phyloP scores from a whole-genome alignment of 2,329 filamentous ascomycete species.

The Nigrospora sphaerica region DNA sequence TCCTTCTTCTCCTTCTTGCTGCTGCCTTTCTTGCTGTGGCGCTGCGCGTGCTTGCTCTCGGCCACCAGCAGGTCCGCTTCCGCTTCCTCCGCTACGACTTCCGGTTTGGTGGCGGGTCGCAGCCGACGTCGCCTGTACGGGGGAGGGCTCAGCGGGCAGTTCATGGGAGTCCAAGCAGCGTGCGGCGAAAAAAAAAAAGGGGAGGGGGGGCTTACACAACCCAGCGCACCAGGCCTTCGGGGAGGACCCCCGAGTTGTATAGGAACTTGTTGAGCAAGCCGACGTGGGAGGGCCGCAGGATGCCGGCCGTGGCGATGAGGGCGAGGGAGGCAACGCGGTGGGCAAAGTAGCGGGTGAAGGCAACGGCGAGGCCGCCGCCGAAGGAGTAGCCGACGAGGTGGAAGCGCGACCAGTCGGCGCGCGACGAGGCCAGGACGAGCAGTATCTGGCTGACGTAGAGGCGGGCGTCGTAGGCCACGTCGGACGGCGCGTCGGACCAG shows the following conservation, averaged over 20 bases:
- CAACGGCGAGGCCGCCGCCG: constrained; percentile 65
- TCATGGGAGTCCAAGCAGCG: not conserved
- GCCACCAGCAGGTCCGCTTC: constrained; percentile 12
- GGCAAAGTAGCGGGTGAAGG: constrained; percentile 65
- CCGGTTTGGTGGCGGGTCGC: not conserved
- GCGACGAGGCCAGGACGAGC: constrained; percentile 57
- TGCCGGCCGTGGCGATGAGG: constrained; percentile 61
- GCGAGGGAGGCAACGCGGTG: constrained; percentile 55
- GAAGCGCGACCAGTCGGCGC: constrained; percentile 52
- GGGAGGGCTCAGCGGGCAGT: not conserved
- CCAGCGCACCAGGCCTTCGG: constrained; percentile 46
- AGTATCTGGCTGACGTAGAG: constrained; percentile 62
- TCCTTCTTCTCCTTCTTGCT: no score
- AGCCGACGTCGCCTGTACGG: not conserved
- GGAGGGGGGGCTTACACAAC: constrained; percentile 25
- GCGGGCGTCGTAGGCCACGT: constrained; percentile 52
- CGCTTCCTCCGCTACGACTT: not conserved
- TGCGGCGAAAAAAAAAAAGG: not conserved
- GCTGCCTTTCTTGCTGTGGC: no score
- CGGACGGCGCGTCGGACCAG: constrained; percentile 62
- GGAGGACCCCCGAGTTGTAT: constrained; percentile 54
- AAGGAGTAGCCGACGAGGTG: constrained; percentile 73
- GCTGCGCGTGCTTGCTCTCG: constrained; percentile 8
- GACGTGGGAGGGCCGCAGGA: constrained; percentile 58
- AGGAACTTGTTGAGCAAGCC: constrained; percentile 54